Evolutionary conservation across 768 basidiomycete species (phyloP).

Genomic region (Pseudohyphozyma bogoriensis): DNA sequence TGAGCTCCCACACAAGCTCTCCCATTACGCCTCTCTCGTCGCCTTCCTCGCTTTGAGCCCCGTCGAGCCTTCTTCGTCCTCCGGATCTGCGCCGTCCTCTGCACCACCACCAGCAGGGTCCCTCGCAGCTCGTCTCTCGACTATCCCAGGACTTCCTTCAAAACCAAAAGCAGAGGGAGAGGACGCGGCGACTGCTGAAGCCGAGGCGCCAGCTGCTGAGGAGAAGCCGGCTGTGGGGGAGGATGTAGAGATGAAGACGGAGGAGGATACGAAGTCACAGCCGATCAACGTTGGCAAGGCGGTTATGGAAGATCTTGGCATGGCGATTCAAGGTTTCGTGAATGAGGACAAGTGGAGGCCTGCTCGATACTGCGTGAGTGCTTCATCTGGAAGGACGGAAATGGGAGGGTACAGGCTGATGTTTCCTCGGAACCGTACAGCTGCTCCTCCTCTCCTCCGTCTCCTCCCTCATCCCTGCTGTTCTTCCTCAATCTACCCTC

Average conservation of each 20-base stretch:
- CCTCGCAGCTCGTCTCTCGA: constrained; percentile 12
- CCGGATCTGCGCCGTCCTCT: too few relatives aligned
- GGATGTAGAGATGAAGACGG: constrained; percentile 38
- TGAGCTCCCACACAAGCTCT: constrained; percentile 89
- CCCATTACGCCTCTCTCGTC: constrained; percentile 74
- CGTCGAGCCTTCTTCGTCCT: background rate
- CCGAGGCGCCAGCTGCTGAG: too few relatives aligned
- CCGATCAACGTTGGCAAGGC: constrained; percentile 51
- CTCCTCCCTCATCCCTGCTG: constrained; percentile 51
- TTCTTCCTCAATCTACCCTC: constrained; percentile 73
- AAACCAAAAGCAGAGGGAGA: constrained; percentile 9
- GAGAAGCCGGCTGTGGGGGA: background rate
- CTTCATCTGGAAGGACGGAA: constrained; percentile 4
- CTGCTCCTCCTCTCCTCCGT: constrained; percentile 89
- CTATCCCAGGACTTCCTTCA: background rate
- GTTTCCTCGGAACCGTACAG: constrained; percentile 44
- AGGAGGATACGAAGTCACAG: constrained; percentile 40
- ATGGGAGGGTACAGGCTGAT: too few relatives aligned
- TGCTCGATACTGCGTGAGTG: constrained; percentile 69
- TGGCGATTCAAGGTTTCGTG: constrained; percentile 76
- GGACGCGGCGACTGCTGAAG: too few relatives aligned
- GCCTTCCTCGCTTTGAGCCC: constrained; percentile 45
- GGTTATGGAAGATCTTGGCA: constrained; percentile 79
- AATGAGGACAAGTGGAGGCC: constrained; percentile 88
- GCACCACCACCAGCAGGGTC: too few relatives aligned